Percentiles rank a stretch among this genome's conserved stretches.
Evolutionary conservation across 2,329 filamentous ascomycete genomes (phyloP).

Genomic region (Anthostomella pinea): DNA sequence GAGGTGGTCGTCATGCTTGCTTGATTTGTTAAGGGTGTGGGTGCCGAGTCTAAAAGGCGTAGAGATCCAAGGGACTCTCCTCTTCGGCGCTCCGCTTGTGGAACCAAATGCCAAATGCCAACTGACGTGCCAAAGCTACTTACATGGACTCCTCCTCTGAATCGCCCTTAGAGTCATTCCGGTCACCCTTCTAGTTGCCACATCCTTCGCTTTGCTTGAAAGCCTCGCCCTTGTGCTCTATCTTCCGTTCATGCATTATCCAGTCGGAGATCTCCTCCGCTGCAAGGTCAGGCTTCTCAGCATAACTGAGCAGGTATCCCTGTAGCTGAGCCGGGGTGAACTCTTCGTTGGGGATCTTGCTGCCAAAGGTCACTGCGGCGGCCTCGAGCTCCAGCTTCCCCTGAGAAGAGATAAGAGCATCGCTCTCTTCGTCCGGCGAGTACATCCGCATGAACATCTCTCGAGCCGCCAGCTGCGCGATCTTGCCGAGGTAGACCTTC

Average conservation of each 20-base stretch:
- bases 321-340: slow-evolving; percentile 51
- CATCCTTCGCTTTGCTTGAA: too few relatives aligned
- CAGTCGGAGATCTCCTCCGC: neutral
- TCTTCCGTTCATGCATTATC: neutral
- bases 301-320: slow-evolving; percentile 44
- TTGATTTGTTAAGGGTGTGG: too few relatives aligned
- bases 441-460: slow-evolving; percentile 49
- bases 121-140: too few relatives aligned
- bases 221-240: too few relatives aligned
- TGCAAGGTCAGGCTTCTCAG: neutral
- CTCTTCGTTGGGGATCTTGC: slow-evolving; percentile 44
- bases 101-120: too few relatives aligned
- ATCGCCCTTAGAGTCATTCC: too few relatives aligned
- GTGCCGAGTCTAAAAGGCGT: too few relatives aligned
- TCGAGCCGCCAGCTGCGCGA: slow-evolving; percentile 40
- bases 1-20: too few relatives aligned
- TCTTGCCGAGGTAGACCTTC: slow-evolving; percentile 54
- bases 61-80: too few relatives aligned
- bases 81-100: too few relatives aligned
- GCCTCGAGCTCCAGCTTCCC: slow-evolving; percentile 30
- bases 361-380: slow-evolving; percentile 53
- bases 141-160: too few relatives aligned
- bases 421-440: slow-evolving; percentile 22
- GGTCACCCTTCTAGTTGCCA: too few relatives aligned
- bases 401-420: neutral